Base-by-base conservation (phyloP, 1,284 basidiomycete species). In the Tetrapyrgos nigripes region DNA sequence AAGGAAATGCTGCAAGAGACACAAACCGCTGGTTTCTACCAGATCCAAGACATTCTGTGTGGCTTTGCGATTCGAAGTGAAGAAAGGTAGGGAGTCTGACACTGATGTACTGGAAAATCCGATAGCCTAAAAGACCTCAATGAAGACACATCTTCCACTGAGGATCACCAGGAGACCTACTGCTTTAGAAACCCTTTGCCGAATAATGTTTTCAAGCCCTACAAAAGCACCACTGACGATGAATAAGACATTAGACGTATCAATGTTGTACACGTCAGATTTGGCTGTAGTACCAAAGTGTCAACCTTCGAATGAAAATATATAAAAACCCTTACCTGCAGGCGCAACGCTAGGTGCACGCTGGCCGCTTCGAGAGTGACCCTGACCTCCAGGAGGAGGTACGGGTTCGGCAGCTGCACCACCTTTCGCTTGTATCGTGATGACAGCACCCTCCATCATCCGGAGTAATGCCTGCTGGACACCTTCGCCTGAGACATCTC, bases 401-500 rank as follows among this genome's bases (percentile, higher is more conserved):
- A 33, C 29, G 4, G 81, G 79, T 14, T 78, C 69, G 51, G 85
- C 84, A 46, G 76, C 68, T 40, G 73, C 74, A 4, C 81, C 75
- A 4, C 85, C 84, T 75, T 95, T 95, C 3, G 86, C 80, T 63
- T 88, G 93, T 60, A 98, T 83, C 10, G 88, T 90, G 24, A 98
- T 83, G 3, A 88, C 79, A 0, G 93, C 90, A 1, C 96, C 96
- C 78, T 98, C 96, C 81, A 98, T 89, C 84, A 98, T 91, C 49
- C 95, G 84, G 1, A 98, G 79, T 23, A 98, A 80, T 10, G 94
- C 87, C 73, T 98, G 96, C 68, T 98, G 96, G 3, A 98, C 96
- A 33, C 96, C 96, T 79, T 97, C 96, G 4, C 96, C 96, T 21
- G 94, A 92, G 0, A 98, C 96, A 70, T 98, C 97, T 51, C 94